Base-by-base conservation (phyloP, 169 alveolate genomes). In the Cystoisospora suis region DNA sequence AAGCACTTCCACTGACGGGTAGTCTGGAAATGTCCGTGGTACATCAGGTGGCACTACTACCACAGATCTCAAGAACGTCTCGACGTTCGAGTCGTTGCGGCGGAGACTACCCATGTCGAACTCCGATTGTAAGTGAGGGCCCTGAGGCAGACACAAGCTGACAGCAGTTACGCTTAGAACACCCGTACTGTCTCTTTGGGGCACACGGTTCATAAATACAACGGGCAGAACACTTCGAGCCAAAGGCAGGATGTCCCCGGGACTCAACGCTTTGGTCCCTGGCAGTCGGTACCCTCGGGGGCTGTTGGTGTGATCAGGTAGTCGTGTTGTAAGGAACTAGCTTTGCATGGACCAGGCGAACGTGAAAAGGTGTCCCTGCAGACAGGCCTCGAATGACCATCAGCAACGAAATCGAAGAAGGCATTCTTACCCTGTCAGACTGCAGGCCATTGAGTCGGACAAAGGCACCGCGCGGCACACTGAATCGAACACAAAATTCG, bases 401-500 rank as follows among this genome's bases (percentile, higher is more conserved):
- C 20, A 20, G 65, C n/a, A n/a, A n/a, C n/a, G n/a, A n/a, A n/a
- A n/a, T n/a, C n/a, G n/a, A n/a, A n/a, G n/a, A n/a, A n/a, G 12
- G 77, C 40, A 15, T 0, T 4, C 77, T 4, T 65, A 65, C 77
- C 77, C n/a, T 65, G 12, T n/a, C 40, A 12, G 77, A 44, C 77
- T 65, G 77, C n/a, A n/a, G 42, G 34, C 77, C n/a, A 15, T 65
- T 65, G 45, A 65, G 77, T 20, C 77, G 42, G 40, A 65, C 77
- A 44, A 65, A 36, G 40, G 77, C 77, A 32, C 77, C 77, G n/a
- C 77, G 77, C 7, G 77, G 77, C 42, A 65, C 77, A 36, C 36
- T 32, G 77, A 65, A 65, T 44, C 77, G 77, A n/a, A 65, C n/a
- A 44, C 77, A 65, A n/a, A 65, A 65, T 44, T 65, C 77, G 77